Base-by-base conservation (phyloP, 805 yeast species). In the Torulaspora indica region DNA sequence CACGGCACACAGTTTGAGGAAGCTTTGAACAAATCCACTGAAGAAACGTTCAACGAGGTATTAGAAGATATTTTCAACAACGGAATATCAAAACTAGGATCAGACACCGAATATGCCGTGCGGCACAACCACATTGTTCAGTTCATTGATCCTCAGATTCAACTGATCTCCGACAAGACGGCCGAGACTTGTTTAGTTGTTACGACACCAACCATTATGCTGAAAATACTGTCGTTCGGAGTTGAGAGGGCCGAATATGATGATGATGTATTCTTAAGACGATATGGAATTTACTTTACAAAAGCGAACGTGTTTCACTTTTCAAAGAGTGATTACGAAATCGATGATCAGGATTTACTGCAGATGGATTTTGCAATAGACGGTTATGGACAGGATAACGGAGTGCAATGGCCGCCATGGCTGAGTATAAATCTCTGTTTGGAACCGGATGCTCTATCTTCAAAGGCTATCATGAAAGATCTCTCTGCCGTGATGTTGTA, bases 341-440 rank as follows among this genome's bases (percentile, higher is more conserved):
- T 63, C 18, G 79, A 77, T 15, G 66, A 73, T 31, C 56, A 63
- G 15, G 55, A 63, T 22, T 61, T 71, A 17, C 69, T 72, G 4
- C 71, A 71, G 40, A 55, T 73, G 8, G 69, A 72, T 25, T 73
- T 75, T 53, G 73, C 76, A 34, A 64, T 68, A 9, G 63, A 66
- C 9, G 67, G 76, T 2, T 89, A 87, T 64, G 93, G 95, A 1
- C 75, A 85, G 2, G 62, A 56, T 5, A 46, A 49, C 6, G 51
- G 50, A 4, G 45, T 64, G 3, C 68, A 68, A 14, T 90, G 96
- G 97, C 96, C 96, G 2, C 95, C 96, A 0, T 90, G 95, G 88
- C 62, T 89, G 27, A 88, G 90, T 1, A 60, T 78, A 38, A 95
- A 87, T 55, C 69, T 81, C 17, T 78, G 85, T 49, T 75, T 78